Percentiles rank a stretch among this genome's conserved stretches.
Conservation (phyloP, 192 early-diverging fungal genomes). For the Backusella circina region DNA sequence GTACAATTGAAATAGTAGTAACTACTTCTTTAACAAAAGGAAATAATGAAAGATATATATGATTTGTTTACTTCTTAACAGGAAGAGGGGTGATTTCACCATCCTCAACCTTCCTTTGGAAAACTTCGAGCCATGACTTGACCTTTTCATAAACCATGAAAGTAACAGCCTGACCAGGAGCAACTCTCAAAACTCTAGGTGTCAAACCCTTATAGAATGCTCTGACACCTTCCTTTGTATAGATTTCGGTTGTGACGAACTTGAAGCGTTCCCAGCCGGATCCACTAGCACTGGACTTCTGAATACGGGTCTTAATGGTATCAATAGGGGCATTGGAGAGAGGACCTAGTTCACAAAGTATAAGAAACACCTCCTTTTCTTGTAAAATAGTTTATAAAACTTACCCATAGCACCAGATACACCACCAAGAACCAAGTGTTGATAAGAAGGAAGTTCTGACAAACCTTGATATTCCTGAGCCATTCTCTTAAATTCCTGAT, state of each 20-base stretch:
- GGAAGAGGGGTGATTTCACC: constrained; percentile 9
- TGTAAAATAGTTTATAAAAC: not conserved
- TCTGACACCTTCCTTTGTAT: constrained; percentile 83
- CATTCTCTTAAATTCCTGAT: constrained; percentile 86
- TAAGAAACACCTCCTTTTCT: not conserved
- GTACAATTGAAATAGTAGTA: not conserved
- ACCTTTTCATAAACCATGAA: constrained; percentile 94
- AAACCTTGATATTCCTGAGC: constrained; percentile 69
- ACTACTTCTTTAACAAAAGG: not conserved
- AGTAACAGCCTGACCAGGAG: constrained; percentile 94
- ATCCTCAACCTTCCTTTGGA: constrained; percentile 17
- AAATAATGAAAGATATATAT: not conserved
- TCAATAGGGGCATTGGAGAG: constrained; percentile 96
- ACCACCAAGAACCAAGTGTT: constrained; percentile 86
- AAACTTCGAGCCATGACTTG: constrained; percentile 63
- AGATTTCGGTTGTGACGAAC: constrained; percentile 71
- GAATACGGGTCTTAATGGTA: constrained; percentile 98
- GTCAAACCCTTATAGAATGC: constrained; percentile 97
- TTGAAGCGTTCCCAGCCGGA: constrained; percentile 79
- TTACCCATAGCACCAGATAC: constrained; percentile 80
- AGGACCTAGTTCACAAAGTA: constrained; percentile 46
- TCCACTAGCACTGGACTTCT: constrained; percentile 71
- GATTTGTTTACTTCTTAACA: constrained; percentile 15
- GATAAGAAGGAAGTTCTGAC: constrained; percentile 83
- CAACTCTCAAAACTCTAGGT: constrained; percentile 90